Conservation (phyloP, 2,329 filamentous ascomycete genomes). For the Alternaria tenuissima region DNA sequence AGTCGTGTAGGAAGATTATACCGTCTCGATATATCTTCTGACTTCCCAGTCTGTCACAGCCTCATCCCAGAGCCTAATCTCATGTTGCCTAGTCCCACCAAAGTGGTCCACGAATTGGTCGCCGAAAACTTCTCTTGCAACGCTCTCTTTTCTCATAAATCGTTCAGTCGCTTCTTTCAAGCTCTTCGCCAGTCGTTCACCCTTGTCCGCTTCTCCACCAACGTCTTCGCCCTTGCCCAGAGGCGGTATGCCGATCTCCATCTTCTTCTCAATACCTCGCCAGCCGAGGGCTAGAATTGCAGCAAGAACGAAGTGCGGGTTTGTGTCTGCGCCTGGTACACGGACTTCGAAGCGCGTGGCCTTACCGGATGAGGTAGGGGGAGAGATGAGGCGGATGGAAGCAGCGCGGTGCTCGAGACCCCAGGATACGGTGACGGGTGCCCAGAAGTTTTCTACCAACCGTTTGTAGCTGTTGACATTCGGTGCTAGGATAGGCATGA, state of each 20-base stretch:
- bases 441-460: conserved; percentile 99
- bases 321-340: conserved; percentile 92
- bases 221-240: conserved; percentile 86
- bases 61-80: conserved; percentile 90
- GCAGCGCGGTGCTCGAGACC: conserved; percentile 94
- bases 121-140: conserved; percentile 93
- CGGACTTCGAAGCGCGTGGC: conserved; percentile 93
- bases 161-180: conserved; percentile 82
- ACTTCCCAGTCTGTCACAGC: conserved; percentile 95
- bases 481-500: conserved; percentile 94
- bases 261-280: conserved; percentile 90
- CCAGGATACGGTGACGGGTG: conserved; percentile 96
- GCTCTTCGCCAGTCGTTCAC: conserved; percentile 81
- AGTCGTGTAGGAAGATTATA: conserved; percentile 17
- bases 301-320: conserved; percentile 85
- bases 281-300: conserved; percentile 88
- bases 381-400: conserved; percentile 87
- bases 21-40: conserved; percentile 48
- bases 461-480: conserved; percentile 99
- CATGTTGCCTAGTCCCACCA: conserved; percentile 89
- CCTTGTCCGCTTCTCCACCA: conserved; percentile 74
- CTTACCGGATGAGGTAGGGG: conserved; percentile 82
- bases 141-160: conserved; percentile 79
- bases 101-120: conserved; percentile 97
- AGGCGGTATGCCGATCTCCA: conserved; percentile 82